phyloP scores from a whole-genome alignment of 139 green algal genomes.

The Micromonas commoda region DNA sequence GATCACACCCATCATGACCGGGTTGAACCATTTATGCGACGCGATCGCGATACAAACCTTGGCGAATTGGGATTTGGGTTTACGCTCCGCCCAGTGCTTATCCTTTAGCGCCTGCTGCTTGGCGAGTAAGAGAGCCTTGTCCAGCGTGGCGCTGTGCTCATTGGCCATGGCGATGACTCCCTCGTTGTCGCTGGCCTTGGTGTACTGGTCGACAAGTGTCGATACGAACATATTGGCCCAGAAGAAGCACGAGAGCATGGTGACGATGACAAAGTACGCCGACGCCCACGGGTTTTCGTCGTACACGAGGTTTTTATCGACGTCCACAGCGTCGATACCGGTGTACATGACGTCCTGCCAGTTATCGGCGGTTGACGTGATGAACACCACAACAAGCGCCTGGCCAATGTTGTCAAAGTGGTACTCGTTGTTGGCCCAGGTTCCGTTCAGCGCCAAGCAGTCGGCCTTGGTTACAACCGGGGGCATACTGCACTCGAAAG shows the following conservation, averaged over 20 bases:
- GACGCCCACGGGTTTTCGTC: neutral
- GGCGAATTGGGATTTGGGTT: neutral
- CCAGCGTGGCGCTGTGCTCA: neutral
- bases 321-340: constrained; percentile 16
- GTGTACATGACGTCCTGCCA: constrained; percentile 32
- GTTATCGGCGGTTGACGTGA: constrained; percentile 28
- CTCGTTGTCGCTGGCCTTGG: neutral
- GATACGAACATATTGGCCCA: constrained; percentile 45
- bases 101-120: neutral
- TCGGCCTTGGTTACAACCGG: neutral
- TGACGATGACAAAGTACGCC: constrained; percentile 28
- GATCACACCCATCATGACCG: constrained; percentile 17
- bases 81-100: neutral
- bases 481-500: too few relatives aligned
- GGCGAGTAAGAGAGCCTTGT: neutral
- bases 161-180: neutral
- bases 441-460: constrained; percentile 3
- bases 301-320: neutral
- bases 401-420: constrained; percentile 34
- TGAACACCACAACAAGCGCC: constrained; percentile 27
- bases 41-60: neutral
- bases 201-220: constrained; percentile 50
- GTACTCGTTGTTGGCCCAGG: constrained; percentile 25
- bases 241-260: constrained; percentile 22
- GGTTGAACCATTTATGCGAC: neutral